A percentile compares a stretch with the other conserved stretches of the same genome.
These are phyloP conservation scores for Salicornia ramosissima DNA, from an alignment of 148 eudicot genomes.

Conservation along the genomic window DNA sequence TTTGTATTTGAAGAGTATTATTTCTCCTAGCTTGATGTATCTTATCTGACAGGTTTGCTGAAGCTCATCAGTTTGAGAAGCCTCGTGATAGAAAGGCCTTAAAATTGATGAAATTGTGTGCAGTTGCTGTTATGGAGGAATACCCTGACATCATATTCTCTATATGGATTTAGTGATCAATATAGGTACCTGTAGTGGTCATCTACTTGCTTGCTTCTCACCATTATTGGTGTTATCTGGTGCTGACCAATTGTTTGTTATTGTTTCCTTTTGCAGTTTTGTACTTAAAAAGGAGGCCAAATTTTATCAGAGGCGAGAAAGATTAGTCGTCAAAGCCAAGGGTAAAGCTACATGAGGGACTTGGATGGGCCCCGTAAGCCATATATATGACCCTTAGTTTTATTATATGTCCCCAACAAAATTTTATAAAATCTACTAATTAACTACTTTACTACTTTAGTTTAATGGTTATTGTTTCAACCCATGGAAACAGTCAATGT, in stretches of 20 bases:
- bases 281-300: slow-evolving; percentile 55
- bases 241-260: background rate
- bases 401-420: no score
- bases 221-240: background rate
- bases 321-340: slow-evolving; percentile 40
- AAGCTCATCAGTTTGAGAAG: slow-evolving; percentile 62
- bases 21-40: background rate
- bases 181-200: slow-evolving; percentile 61
- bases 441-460: no score
- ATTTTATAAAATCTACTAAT: no score
- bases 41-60: slow-evolving; percentile 48
- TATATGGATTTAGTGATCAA: slow-evolving; percentile 80
- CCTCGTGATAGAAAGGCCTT: slow-evolving; percentile 73
- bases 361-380: no score
- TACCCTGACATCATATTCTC: slow-evolving; percentile 67
- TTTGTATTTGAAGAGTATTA: background rate
- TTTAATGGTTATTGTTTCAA: no score
- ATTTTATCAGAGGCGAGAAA: slow-evolving; percentile 80
- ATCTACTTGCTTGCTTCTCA: background rate
- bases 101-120: slow-evolving; percentile 85
- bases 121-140: slow-evolving; percentile 51
- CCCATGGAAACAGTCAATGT: no score
- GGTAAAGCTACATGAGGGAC: no score
- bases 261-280: slow-evolving; percentile 55
- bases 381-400: no score